Conservation (phyloP, 352 stramenopile species). For the Globisporangium rhizosaccharum region DNA sequence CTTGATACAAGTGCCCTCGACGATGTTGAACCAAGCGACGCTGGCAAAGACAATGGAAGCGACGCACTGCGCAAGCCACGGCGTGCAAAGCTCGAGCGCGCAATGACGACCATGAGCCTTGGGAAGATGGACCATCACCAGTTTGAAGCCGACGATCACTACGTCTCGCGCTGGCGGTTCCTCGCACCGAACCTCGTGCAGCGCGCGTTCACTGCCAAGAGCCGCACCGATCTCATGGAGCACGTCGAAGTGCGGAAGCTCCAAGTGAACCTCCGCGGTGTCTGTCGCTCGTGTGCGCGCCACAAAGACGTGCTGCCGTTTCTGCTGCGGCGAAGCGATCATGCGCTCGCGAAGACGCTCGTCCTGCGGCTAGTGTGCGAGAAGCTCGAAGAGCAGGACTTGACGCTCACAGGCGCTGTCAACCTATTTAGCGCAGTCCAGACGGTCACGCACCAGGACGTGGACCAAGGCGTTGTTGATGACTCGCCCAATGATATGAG, state of each 20-base stretch:
- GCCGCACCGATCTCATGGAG: conserved; percentile 11
- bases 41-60: not conserved
- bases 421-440: conserved; percentile 39
- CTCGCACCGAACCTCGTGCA: conserved; percentile 57
- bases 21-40: not conserved
- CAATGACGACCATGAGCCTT: conserved; percentile 24
- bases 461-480: conserved; percentile 25
- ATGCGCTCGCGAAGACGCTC: conserved; percentile 38
- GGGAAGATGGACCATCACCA: conserved; percentile 34
- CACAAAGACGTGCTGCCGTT: conserved; percentile 67
- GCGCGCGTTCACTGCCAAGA: conserved; percentile 30
- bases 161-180: conserved; percentile 57
- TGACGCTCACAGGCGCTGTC: conserved; percentile 24
- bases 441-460: conserved; percentile 32
- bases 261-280: conserved; percentile 55
- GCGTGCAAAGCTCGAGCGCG: conserved; percentile 16
- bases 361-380: conserved; percentile 48
- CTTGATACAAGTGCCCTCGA: not conserved
- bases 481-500: conserved; percentile 31
- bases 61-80: conserved; percentile 6
- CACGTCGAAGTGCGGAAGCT: conserved; percentile 60
- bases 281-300: conserved; percentile 50
- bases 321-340: conserved; percentile 47
- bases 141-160: conserved; percentile 17
- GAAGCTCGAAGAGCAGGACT: conserved; percentile 45